Evolutionary conservation across 202 grass and related monocot genomes (phyloP).

Genomic region (Zizania palustris): DNA sequence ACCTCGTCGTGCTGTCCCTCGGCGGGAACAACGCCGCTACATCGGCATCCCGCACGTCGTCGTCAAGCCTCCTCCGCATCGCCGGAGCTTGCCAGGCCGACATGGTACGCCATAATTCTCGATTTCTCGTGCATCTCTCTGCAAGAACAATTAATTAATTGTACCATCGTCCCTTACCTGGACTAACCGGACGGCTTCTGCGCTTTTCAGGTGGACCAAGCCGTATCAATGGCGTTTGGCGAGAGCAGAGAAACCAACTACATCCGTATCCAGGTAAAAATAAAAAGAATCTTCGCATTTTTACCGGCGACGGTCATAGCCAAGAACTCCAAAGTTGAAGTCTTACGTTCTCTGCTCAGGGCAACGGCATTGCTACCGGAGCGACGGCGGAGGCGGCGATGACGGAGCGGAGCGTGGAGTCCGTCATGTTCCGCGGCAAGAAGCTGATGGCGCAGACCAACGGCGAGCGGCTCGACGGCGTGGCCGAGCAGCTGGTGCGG

Average conservation of each 20-base stretch:
- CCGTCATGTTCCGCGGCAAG: constrained; percentile 64
- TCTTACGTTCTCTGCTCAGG: constrained; percentile 21
- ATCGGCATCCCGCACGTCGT: constrained; percentile 10
- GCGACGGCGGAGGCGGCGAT: constrained; percentile 53
- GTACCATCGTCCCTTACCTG: constrained; percentile 2
- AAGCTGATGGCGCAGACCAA: constrained; percentile 71
- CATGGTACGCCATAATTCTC: constrained; percentile 46
- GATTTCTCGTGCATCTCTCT: neutral
- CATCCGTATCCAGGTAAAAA: constrained; percentile 67
- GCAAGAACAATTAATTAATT: constrained; percentile 16
- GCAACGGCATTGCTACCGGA: constrained; percentile 50
- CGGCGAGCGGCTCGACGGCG: constrained; percentile 63
- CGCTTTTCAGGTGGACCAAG: constrained; percentile 75
- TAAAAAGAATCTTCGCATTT: neutral
- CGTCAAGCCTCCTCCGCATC: constrained; percentile 46
- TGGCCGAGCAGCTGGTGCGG: constrained; percentile 57
- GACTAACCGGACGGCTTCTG: constrained; percentile 19
- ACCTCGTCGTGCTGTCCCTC: constrained; percentile 72
- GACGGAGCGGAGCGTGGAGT: constrained; percentile 61
- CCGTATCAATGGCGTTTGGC: constrained; percentile 79
- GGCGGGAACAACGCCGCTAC: constrained; percentile 34
- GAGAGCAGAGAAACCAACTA: constrained; percentile 65
- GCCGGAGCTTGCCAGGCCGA: constrained; percentile 72
- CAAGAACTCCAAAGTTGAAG: neutral
- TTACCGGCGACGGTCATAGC: neutral